These are phyloP conservation scores for Phytophthora vignae DNA, from an alignment of 352 stramenopile genomes.

Conservation along the genomic window DNA sequence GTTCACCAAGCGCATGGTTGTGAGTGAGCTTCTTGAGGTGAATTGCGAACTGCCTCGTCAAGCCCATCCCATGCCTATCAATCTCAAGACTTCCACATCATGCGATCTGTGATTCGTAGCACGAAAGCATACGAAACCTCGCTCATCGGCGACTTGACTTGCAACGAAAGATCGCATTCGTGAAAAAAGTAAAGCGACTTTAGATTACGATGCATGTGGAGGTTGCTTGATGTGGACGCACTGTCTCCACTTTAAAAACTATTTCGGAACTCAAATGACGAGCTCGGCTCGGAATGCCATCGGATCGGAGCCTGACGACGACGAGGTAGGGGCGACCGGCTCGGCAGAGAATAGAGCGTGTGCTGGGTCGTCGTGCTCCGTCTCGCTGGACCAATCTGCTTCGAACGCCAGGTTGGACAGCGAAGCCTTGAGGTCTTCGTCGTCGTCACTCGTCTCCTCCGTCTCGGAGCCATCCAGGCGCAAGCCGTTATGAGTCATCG, in stretches of 20 bases:
- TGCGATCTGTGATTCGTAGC: no score
- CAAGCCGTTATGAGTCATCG: slow-evolving; percentile 21
- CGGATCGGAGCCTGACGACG: slow-evolving; percentile 12
- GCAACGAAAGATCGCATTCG: no score
- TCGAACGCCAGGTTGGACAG: slow-evolving; percentile 80
- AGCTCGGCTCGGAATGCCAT: slow-evolving; percentile 27
- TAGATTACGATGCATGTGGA: slow-evolving; percentile 25
- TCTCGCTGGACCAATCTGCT: slow-evolving; percentile 74
- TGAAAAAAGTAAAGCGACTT: slow-evolving; percentile 2
- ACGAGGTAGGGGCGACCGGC: slow-evolving; percentile 9
- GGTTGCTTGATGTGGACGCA: slow-evolving; percentile 21
- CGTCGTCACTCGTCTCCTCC: slow-evolving; percentile 33
- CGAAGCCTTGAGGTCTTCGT: slow-evolving; percentile 47
- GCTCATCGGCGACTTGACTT: no score
- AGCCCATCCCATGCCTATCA: no score
- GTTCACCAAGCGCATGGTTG: no score
- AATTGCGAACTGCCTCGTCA: no score
- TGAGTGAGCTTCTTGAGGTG: no score
- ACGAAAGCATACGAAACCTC: no score
- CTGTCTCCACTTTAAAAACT: slow-evolving; percentile 35
- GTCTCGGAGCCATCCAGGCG: slow-evolving; percentile 19
- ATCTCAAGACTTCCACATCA: no score
- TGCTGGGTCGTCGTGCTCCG: slow-evolving; percentile 12
- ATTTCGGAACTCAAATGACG: slow-evolving; percentile 29
- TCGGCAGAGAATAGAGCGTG: slow-evolving; percentile 22